Conservation (phyloP, 306 rosid genomes). For the Prunus padus region DNA sequence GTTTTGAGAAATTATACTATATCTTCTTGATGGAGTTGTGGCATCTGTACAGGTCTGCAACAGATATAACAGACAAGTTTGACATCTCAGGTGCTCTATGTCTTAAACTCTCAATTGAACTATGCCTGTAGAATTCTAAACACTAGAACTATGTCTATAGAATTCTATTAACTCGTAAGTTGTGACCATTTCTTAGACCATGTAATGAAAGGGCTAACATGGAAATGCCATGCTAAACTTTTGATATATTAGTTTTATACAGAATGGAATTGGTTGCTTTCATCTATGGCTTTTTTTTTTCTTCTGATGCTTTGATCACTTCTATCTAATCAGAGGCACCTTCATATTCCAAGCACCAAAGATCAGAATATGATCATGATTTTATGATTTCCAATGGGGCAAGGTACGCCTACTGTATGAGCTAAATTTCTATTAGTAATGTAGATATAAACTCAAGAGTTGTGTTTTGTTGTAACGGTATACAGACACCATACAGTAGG, state of each 20-base stretch:
- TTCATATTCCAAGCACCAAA: conserved; percentile 40
- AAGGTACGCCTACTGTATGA: conserved; percentile 49
- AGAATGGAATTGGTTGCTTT: conserved; percentile 13
- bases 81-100: conserved; percentile 49
- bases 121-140: neutral
- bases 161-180: neutral
- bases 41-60: conserved; percentile 49
- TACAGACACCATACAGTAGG: conserved; percentile 38
- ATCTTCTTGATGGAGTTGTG: conserved; percentile 28
- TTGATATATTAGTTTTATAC: neutral
- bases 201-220: neutral
- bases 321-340: conserved; percentile 45
- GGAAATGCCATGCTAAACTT: neutral
- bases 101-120: conserved; percentile 21
- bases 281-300: conserved; percentile 10
- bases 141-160: neutral
- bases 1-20: conserved; percentile 21
- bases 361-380: conserved; percentile 45
- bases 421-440: conserved; percentile 11
- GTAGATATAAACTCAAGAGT: conserved; percentile 23
- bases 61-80: conserved; percentile 44
- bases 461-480: conserved; percentile 28
- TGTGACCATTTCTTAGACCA: neutral
- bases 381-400: conserved; percentile 30
- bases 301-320: conserved; percentile 17